Conservation (phyloP, 2,329 filamentous ascomycete species). For the Cercospora brassicicola region DNA sequence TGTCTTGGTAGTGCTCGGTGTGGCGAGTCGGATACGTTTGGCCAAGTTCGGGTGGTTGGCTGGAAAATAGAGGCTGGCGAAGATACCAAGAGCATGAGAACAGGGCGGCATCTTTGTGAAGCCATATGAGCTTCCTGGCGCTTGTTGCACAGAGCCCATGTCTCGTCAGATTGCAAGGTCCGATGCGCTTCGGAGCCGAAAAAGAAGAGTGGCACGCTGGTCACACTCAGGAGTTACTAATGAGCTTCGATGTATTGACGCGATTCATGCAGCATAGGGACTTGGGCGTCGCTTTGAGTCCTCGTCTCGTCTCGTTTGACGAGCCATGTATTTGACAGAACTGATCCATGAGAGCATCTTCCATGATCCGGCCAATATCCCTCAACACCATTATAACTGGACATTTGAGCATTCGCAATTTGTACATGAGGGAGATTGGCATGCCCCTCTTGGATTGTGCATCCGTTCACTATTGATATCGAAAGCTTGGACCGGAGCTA, state of each 20-base stretch:
- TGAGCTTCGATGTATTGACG: neutral
- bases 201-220: neutral
- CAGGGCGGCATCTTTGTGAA: neutral
- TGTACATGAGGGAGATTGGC: neutral
- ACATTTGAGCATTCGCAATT: neutral
- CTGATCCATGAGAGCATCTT: neutral
- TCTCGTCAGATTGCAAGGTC: neutral
- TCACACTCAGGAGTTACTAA: neutral
- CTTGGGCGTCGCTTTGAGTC: neutral
- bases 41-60: conserved; percentile 69
- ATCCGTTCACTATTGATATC: neutral
- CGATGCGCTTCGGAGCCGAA: neutral
- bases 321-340: neutral
- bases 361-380: neutral
- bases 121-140: neutral
- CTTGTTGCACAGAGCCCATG: neutral
- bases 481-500: neutral
- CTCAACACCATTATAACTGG: neutral
- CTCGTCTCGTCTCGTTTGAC: no score
- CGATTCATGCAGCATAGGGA: neutral
- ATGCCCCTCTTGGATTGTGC: neutral
- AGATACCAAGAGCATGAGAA: neutral
- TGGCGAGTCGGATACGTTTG: conserved; percentile 77
- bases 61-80: conserved; percentile 26
- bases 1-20: conserved; percentile 66